These are phyloP conservation scores for Xylariaceae sp. DNA, from an alignment of 2,329 filamentous ascomycete genomes.

Conservation along the genomic window DNA sequence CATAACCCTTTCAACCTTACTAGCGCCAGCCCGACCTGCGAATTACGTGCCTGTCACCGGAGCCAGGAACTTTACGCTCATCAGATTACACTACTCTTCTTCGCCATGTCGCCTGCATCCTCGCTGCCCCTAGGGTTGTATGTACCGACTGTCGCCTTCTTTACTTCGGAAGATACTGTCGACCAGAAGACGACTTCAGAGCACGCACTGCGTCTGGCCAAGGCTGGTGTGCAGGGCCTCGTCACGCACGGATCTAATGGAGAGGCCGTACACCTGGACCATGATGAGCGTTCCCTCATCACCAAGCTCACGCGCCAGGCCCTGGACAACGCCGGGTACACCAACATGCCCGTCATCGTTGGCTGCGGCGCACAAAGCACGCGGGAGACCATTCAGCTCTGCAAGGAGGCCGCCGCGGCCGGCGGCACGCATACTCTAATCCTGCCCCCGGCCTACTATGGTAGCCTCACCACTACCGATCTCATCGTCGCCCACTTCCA, in stretches of 20 bases:
- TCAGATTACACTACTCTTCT: too few species aligned
- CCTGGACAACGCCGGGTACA: constrained; percentile 53
- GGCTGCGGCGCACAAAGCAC: constrained; percentile 60
- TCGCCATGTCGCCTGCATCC: too few species aligned
- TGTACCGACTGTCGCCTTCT: constrained; percentile 52
- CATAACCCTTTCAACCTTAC: too few species aligned
- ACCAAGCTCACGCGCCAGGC: constrained; percentile 57
- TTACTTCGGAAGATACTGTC: constrained; percentile 46
- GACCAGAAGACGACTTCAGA: constrained; percentile 42
- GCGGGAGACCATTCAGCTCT: constrained; percentile 57
- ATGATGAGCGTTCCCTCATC: constrained; percentile 59
- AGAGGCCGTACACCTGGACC: constrained; percentile 66
- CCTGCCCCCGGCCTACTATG: constrained; percentile 61
- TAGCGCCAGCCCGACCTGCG: too few species aligned
- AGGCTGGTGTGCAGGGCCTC: constrained; percentile 35
- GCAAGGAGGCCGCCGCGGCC: constrained; percentile 52
- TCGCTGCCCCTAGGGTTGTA: constrained; percentile 42
- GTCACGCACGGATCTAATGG: constrained; percentile 71
- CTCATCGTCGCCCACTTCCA: constrained; percentile 61
- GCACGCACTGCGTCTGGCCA: constrained; percentile 36
- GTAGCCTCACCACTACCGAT: constrained; percentile 55
- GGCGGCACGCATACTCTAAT: constrained; percentile 60
- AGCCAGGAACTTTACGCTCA: too few species aligned
- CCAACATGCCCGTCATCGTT: constrained; percentile 58
- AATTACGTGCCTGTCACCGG: not conserved